Percentiles rank a stretch among this genome's conserved stretches.
Evolutionary conservation across 192 early-diverging fungal species (phyloP).

Genomic region (Powellomyces hirtus): DNA sequence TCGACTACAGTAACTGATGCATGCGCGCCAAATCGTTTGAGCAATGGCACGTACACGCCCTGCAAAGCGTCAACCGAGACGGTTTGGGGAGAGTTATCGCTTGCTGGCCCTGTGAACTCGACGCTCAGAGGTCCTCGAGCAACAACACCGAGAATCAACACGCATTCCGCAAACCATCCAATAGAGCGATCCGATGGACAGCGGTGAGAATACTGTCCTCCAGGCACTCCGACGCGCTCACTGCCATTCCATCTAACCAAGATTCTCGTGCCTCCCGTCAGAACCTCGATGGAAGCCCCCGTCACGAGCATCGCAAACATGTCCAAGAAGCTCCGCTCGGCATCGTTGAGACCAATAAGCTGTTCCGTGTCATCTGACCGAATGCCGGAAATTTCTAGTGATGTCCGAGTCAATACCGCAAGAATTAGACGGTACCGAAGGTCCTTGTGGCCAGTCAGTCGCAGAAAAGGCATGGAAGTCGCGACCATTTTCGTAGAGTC

Average conservation of each 20-base stretch:
- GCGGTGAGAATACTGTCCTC: background rate
- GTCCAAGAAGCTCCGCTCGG: background rate
- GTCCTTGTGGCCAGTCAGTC: background rate
- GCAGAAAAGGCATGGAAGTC: background rate
- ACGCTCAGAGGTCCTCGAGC: background rate
- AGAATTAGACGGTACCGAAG: conserved; percentile 4
- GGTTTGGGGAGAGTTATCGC: background rate
- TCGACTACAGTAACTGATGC: background rate
- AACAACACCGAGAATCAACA: background rate
- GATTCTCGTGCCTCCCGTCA: background rate
- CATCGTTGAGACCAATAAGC: background rate
- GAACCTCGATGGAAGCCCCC: background rate
- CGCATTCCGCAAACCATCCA: background rate
- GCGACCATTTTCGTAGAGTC: no score
- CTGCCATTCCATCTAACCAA: background rate
- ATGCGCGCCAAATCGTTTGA: background rate
- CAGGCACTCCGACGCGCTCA: background rate
- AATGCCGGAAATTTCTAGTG: background rate
- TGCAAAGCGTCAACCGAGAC: conserved; percentile 8
- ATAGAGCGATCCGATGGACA: conserved; percentile 1
- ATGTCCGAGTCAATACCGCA: background rate
- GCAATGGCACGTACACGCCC: conserved; percentile 1
- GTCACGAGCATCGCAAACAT: background rate
- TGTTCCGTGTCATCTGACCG: background rate
- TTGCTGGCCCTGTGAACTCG: background rate